Evolutionary conservation across 1,284 basidiomycete species (phyloP), one percentile per base, ranked within the genome.

Genomic region (Puccinia coronata): DNA sequence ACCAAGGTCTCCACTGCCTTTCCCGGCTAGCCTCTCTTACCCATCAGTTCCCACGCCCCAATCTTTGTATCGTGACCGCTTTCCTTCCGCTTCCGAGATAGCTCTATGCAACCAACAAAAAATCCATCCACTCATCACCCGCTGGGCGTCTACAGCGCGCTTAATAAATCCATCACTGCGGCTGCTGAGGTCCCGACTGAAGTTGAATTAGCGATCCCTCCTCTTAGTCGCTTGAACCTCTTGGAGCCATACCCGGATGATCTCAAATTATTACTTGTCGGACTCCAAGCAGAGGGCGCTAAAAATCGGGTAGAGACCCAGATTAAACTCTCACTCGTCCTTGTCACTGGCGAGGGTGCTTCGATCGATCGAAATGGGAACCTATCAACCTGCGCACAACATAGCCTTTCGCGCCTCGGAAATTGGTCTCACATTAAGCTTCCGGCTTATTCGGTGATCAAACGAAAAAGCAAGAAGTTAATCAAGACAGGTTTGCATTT

Each of bases 221-320:
- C 43, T 43, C 73, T 76, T 14, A 34, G 9, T 28, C 55, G 20
- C 3, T 47, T 76, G 34, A 63, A 76, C 41, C 41, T 65, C 9
- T 65, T 18, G 43, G 47, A 63, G 41, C 39, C 73, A 16, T 76
- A 76, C 36, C 73, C 73, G 25, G 43, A 51, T 47, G 73, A 76
- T 31, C 59, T 76, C 41, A 76, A 51, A 63, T 59, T 88, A 1
- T 85, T 94, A 85, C 91, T 95, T 51, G 92, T 94, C 53, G 94
- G 91, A 84, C 90, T 97, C 59, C 93, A 94, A 12, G 90, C 91
- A 83, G 87, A 88, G 55, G 95, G 94, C 36, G 92, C 94, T n/a
- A 96, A 96, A 87, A 95, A 93, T 72, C 90, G 95, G 34, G 95
- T 97, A 28, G 95, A 97, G 86, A 97, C 95, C 0, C 95, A 95